Base-by-base conservation (phyloP, 345 rosid species). In the Brassica carinata region DNA sequence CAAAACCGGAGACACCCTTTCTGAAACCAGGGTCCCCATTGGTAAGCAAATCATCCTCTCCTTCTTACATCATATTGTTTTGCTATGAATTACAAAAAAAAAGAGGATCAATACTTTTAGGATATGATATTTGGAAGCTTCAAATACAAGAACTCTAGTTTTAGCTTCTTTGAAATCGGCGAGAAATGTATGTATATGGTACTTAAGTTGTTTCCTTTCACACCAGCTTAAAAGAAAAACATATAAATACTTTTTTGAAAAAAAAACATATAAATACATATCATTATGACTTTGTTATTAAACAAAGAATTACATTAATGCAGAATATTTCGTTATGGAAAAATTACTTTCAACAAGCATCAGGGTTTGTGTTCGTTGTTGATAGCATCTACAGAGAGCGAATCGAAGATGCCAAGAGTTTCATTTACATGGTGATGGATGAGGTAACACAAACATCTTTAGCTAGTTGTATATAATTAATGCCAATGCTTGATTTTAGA, bases 371-470 rank as follows among this genome's bases (percentile, higher is more conserved):
- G 55, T 2, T 13, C 33, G 84, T 81, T 2, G 80, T 81, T 40
- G 81, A 81, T 72, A 81, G 77, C 77, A 76, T 73, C 0, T 80
- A 81, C 64, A 76, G 64, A 76, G 70, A 81, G 0, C 38, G 73
- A 38, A 76, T 76, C 3, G 45, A 71, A 76, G 84, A 81, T 17
- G 69, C 80, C 0, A 76, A 76, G 7, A 3, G 18, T 58, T 76
- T 53, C 15, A 80, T 76, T 57, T 14, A 71, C 64, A 65, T 31
- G 77, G 73, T 76, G 64, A 64, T 81, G 15, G 69, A 81, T 58
- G 64, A 81, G 77, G 81, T 76, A 71, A 75, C 30, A 34, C 9
- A 17, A 74, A 36, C 17, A 33, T 17, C 1, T 5, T 36, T 38
- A 61, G 45, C 57, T 59, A 62, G 53, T 67, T 30, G 2, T 19